These are phyloP conservation scores for Striga hermonthica DNA, from an alignment of 305 asterid genomes.

Conservation along the genomic window DNA sequence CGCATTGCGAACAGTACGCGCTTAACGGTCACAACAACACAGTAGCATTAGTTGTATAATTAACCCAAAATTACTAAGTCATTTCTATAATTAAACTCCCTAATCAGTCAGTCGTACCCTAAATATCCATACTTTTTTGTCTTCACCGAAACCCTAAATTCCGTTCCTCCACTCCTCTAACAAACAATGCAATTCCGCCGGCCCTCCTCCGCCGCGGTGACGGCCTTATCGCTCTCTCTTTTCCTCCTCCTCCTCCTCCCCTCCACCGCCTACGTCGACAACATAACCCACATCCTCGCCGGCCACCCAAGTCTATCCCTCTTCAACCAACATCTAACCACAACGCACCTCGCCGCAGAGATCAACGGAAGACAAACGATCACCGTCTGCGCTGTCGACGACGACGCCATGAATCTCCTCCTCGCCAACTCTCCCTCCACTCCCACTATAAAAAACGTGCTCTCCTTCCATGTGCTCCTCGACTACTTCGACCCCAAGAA, in stretches of 20 bases:
- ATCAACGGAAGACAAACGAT: constrained; percentile 70
- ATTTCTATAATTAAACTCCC: constrained; percentile 27
- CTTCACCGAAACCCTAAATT: not conserved
- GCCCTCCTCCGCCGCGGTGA: constrained; percentile 4
- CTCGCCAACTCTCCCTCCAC: constrained; percentile 52
- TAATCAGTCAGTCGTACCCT: not conserved
- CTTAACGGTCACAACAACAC: too few species aligned
- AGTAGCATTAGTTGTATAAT: not conserved
- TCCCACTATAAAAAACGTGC: constrained; percentile 52
- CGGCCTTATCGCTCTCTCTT: constrained; percentile 27
- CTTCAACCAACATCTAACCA: constrained; percentile 64
- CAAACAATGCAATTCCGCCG: constrained; percentile 52
- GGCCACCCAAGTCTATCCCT: constrained; percentile 52
- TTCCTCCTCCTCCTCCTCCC: constrained; percentile 34
- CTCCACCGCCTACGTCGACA: constrained; percentile 47
- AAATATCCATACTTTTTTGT: not conserved
- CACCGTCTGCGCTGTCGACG: constrained; percentile 74
- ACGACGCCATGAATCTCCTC: constrained; percentile 70
- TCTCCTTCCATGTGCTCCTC: constrained; percentile 76
- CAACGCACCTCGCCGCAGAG: constrained; percentile 69
- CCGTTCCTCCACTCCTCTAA: not conserved
- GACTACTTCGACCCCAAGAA: constrained; percentile 81
- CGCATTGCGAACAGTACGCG: too few species aligned
- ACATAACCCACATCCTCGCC: constrained; percentile 63
- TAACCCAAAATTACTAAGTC: not conserved